Base-by-base conservation (phyloP, 176 grass and related monocot genomes). In the Coix lacrymajobi region DNA sequence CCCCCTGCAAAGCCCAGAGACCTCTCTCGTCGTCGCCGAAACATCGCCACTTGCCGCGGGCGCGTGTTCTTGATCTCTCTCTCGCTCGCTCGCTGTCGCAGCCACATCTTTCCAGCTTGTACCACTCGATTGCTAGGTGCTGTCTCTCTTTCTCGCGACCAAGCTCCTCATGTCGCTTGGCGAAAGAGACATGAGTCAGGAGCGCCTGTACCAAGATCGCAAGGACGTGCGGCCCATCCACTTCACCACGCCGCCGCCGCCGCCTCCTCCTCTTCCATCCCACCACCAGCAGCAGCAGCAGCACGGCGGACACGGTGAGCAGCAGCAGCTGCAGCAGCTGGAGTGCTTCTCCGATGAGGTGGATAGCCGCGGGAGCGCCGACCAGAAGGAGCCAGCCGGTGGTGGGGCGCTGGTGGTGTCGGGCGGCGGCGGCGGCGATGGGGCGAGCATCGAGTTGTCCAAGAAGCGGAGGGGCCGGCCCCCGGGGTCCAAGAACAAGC, bases 401-500 rank as follows among this genome's bases (percentile, higher is more conserved):
- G 61, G n/a, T 13, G 80, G 58, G 17, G 57, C 39, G 32, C 76
- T 87, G 69, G 69, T 65, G 40, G 77, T 51, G 58, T 49, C 40
- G n/a, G 7, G 38, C 5, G 43, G 49, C 40, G 75, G 52, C 8
- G 78, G 64, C 8, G 86, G 86, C 7, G 87, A 99, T 39, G 97
- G 89, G 13, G 89, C 96, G 64, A 93, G 87, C 67, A 85, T 96
- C 48, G 96, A 96, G 91, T 64, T 87, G 62, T 52, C 69, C n/a
- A 96, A 92, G 85, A 90, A 92, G 69, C 85, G 87, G 37, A 31
- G 96, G 20, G 96, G 96, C 30, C 85, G 93, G 1, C 96, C 96
- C 13, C 93, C 79, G 40, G 96, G 96, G 40, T 99, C 96, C 41
- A 99, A 99, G 91, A 99, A 99, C 87, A 88, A 85, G 87, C 93